Conservation (phyloP, 768 basidiomycete species). For the Lactarius sanguifluus region DNA sequence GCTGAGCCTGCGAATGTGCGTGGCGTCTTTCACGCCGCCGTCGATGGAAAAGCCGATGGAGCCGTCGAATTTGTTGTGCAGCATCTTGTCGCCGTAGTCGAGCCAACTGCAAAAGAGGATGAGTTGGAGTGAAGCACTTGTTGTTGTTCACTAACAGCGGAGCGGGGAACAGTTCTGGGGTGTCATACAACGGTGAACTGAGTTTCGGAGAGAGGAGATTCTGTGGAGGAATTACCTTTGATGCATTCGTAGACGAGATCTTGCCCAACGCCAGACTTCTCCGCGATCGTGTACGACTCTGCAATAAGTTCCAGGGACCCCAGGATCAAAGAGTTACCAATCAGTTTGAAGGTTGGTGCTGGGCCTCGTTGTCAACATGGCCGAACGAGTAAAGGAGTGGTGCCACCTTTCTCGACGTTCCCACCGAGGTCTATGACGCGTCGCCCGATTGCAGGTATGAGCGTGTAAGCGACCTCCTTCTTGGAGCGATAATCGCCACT, state of each 20-base stretch:
- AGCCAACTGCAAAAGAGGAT: constrained; percentile 42
- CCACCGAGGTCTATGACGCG: constrained; percentile 81
- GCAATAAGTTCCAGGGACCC: constrained; percentile 77
- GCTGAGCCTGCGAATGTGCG: constrained; percentile 71
- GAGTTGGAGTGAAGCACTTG: too few relatives aligned
- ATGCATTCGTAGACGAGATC: constrained; percentile 55
- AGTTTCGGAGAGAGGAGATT: not conserved
- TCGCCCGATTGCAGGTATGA: constrained; percentile 75
- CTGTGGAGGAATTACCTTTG: constrained; percentile 44
- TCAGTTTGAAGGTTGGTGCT: constrained; percentile 74
- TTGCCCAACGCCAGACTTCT: constrained; percentile 77
- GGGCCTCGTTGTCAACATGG: not conserved
- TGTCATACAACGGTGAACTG: constrained; percentile 10
- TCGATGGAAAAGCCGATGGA: constrained; percentile 74
- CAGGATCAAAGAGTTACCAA: constrained; percentile 77
- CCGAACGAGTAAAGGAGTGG: not conserved
- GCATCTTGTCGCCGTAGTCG: constrained; percentile 65
- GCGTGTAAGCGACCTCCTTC: constrained; percentile 72
- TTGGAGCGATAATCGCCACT: constrained; percentile 81
- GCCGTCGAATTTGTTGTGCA: constrained; percentile 72
- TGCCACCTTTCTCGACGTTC: constrained; percentile 78
- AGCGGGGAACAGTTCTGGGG: constrained; percentile 64
- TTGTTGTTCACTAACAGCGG: constrained; percentile 43
- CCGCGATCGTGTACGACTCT: constrained; percentile 81
- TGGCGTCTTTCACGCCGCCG: constrained; percentile 86